phyloP scores from a whole-genome alignment of 2,329 filamentous ascomycete genomes.

The Triangularia verruculosa region DNA sequence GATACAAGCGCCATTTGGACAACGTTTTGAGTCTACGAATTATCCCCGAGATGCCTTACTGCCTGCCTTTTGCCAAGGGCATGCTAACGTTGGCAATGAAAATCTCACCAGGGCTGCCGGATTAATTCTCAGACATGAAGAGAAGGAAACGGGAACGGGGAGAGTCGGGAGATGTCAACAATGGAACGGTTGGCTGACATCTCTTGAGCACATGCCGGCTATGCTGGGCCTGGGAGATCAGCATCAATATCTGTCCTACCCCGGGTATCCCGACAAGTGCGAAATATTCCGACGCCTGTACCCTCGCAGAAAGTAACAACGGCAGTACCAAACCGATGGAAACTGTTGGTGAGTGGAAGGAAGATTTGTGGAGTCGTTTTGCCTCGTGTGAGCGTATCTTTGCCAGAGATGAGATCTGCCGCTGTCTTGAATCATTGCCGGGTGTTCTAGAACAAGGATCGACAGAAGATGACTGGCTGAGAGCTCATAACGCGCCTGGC shows the following conservation, averaged over 20 bases:
- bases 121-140: background rate
- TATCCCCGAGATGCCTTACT: background rate
- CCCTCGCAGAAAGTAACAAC: background rate
- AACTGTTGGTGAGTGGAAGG: background rate
- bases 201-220: background rate
- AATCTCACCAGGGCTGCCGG: background rate
- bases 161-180: background rate
- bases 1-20: too few relatives aligned
- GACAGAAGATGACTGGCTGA: background rate
- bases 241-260: background rate
- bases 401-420: background rate
- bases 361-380: background rate
- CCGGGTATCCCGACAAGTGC: background rate
- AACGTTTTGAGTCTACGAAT: background rate
- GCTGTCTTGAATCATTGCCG: background rate
- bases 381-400: background rate
- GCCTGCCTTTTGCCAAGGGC: background rate
- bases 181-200: background rate
- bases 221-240: background rate
- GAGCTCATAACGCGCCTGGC: background rate
- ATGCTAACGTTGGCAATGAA: background rate
- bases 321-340: background rate
- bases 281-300: background rate
- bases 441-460: background rate
- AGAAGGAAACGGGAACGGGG: background rate